Conservation (phyloP, 768 basidiomycete genomes). For the Naematelia encephala region DNA sequence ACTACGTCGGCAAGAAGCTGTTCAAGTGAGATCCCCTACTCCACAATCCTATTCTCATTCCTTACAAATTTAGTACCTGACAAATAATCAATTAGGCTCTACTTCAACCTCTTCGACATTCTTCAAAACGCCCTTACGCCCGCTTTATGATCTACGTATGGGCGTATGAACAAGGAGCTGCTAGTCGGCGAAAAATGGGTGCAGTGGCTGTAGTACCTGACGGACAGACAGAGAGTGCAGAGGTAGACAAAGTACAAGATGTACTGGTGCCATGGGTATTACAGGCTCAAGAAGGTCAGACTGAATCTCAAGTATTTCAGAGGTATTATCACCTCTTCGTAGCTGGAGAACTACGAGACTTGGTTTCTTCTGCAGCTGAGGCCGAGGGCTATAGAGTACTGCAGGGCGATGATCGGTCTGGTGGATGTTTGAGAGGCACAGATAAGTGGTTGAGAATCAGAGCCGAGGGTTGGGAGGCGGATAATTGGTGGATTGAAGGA, state of each 20-base stretch:
- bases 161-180: slow-evolving; percentile 87
- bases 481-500: slow-evolving; percentile 51
- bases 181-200: slow-evolving; percentile 70
- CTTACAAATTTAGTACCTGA: slow-evolving; percentile 4
- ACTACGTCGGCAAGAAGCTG: slow-evolving; percentile 65
- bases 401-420: slow-evolving; percentile 2
- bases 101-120: slow-evolving; percentile 27
- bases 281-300: slow-evolving; percentile 10
- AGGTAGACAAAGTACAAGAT: slow-evolving; percentile 36
- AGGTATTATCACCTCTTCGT: slow-evolving; percentile 97
- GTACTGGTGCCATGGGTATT: slow-evolving; percentile 50
- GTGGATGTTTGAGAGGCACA: neutral
- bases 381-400: slow-evolving; percentile 43
- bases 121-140: slow-evolving; percentile 45
- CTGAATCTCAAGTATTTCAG: slow-evolving; percentile 59
- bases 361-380: slow-evolving; percentile 64
- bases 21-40: slow-evolving; percentile 64
- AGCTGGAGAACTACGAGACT: slow-evolving; percentile 66
- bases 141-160: slow-evolving; percentile 90
- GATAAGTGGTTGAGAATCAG: slow-evolving; percentile 40
- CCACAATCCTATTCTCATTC: no score
- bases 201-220: slow-evolving; percentile 5
- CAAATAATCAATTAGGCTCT: slow-evolving; percentile 21
- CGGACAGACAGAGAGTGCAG: slow-evolving; percentile 12
- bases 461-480: slow-evolving; percentile 47